These are phyloP conservation scores for Psidium guajava DNA, from an alignment of 345 rosid species.

Conservation along the genomic window DNA sequence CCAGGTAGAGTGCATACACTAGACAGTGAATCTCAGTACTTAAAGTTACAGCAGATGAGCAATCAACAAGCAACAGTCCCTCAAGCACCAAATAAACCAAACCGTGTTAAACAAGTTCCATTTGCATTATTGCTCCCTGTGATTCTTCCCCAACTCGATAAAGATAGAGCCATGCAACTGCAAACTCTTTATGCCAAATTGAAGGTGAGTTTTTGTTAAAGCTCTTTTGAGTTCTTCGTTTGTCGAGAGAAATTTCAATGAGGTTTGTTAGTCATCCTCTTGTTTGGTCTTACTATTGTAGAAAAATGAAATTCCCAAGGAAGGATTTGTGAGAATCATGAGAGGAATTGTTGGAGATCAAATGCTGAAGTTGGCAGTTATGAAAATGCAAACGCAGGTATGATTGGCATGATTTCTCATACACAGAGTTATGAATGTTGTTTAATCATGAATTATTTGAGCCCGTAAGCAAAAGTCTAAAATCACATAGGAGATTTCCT, in stretches of 20 bases:
- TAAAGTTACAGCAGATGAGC: conserved; percentile 50
- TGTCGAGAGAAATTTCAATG: neutral
- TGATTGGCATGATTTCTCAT: neutral
- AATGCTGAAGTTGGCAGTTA: conserved; percentile 76
- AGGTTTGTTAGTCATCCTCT: neutral
- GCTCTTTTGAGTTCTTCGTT: neutral
- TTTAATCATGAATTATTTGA: neutral
- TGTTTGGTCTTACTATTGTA: conserved; percentile 14
- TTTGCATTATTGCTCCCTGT: conserved; percentile 76
- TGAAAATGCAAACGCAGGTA: conserved; percentile 68
- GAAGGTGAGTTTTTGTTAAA: conserved; percentile 29
- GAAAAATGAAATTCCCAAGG: conserved; percentile 87
- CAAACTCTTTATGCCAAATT: conserved; percentile 59
- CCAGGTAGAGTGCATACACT: conserved; percentile 28
- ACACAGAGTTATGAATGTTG: neutral
- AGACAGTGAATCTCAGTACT: conserved; percentile 49
- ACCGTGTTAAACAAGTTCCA: conserved; percentile 65
- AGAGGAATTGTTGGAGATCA: conserved; percentile 85
- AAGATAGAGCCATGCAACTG: conserved; percentile 94
- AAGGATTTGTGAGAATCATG: conserved; percentile 81
- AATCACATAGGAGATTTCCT: neutral
- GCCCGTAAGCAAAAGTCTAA: neutral
- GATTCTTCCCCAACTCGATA: conserved; percentile 71
- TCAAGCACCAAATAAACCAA: conserved; percentile 33
- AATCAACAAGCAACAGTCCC: conserved; percentile 48